phyloP scores from a whole-genome alignment of 495 filamentous ascomycete species.

The Trichoderma virens region DNA sequence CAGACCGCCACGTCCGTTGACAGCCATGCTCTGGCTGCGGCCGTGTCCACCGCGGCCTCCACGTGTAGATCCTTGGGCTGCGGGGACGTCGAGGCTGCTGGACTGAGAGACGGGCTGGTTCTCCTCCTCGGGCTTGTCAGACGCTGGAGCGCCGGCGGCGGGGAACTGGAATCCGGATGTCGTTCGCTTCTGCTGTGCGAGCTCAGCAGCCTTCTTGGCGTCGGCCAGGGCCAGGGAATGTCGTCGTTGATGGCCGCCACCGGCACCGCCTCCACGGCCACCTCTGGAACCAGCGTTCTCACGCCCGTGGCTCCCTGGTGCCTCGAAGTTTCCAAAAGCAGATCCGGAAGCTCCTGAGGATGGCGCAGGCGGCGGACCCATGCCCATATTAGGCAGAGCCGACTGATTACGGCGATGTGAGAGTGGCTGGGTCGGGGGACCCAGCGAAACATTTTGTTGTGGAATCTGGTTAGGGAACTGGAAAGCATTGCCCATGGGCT shows the following conservation, averaged over 20 bases:
- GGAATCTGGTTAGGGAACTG: constrained; percentile 84
- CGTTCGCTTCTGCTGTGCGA: constrained; percentile 93
- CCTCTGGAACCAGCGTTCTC: constrained; percentile 67
- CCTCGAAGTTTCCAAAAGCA: constrained; percentile 69
- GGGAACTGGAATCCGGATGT: constrained; percentile 95
- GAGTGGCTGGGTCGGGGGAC: constrained; percentile 65
- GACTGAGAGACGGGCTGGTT: constrained; percentile 37
- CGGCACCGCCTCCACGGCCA: constrained; percentile 60
- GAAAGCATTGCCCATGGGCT: constrained; percentile 69
- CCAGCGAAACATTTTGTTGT: constrained; percentile 64
- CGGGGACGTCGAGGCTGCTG: constrained; percentile 37
- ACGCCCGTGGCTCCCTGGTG: constrained; percentile 54
- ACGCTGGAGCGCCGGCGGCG: constrained; percentile 52
- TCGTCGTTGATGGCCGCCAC: constrained; percentile 81
- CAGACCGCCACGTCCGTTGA: constrained; percentile 42
- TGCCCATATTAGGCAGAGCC: constrained; percentile 84
- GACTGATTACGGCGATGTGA: constrained; percentile 98
- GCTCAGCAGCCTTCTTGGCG: constrained; percentile 93
- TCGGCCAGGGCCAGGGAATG: constrained; percentile 93
- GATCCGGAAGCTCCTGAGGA: constrained; percentile 89
- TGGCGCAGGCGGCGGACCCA: constrained; percentile 91
- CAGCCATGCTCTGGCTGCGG: constrained; percentile 56
- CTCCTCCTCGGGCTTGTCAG: constrained; percentile 49
- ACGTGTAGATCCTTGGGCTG: constrained; percentile 40
- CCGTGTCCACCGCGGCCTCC: constrained; percentile 47